A percentile compares a stretch with the other conserved stretches of the same genome.
These are phyloP conservation scores for Exophiala sideris DNA, from an alignment of 2,329 filamentous ascomycete genomes.

Conservation along the genomic window DNA sequence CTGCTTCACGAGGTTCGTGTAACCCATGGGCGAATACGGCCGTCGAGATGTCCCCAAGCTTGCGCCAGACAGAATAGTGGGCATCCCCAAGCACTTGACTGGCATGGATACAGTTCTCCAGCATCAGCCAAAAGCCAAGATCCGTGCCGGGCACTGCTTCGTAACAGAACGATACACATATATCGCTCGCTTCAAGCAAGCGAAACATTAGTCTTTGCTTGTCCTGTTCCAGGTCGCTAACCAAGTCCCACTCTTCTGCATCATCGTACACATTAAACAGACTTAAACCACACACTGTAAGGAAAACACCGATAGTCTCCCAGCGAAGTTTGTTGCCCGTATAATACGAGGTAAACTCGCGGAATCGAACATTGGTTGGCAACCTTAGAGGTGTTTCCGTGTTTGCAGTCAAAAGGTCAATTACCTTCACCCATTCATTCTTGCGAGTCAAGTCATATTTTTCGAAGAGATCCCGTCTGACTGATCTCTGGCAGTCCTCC, in stretches of 20 bases:
- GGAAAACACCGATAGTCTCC: conserved; percentile 41
- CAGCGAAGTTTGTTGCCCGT: conserved; percentile 34
- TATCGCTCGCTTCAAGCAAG: conserved; percentile 34
- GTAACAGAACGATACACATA: conserved; percentile 2
- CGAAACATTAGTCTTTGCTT: conserved; percentile 34
- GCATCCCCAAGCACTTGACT: conserved; percentile 4
- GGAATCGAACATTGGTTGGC: neutral
- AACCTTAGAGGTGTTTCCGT: neutral
- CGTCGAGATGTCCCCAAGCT: conserved; percentile 45
- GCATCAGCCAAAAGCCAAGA: conserved; percentile 36
- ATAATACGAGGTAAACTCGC: conserved; percentile 12
- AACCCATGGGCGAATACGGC: conserved; percentile 49
- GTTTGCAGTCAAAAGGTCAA: neutral
- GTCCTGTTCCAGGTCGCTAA: conserved; percentile 27
- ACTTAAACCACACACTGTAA: conserved; percentile 38
- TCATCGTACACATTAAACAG: conserved; percentile 32
- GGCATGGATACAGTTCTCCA: conserved; percentile 27
- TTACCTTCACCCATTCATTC: no score
- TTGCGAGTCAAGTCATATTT: no score
- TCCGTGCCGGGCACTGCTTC: neutral
- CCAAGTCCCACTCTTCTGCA: conserved; percentile 30
- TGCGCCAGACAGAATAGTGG: conserved; percentile 49
- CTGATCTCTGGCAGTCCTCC: neutral
- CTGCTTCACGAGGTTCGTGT: conserved; percentile 42
- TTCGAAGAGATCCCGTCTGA: neutral